Base-by-base conservation (phyloP, 805 yeast genomes). In the Blastobotrys parvus region DNA sequence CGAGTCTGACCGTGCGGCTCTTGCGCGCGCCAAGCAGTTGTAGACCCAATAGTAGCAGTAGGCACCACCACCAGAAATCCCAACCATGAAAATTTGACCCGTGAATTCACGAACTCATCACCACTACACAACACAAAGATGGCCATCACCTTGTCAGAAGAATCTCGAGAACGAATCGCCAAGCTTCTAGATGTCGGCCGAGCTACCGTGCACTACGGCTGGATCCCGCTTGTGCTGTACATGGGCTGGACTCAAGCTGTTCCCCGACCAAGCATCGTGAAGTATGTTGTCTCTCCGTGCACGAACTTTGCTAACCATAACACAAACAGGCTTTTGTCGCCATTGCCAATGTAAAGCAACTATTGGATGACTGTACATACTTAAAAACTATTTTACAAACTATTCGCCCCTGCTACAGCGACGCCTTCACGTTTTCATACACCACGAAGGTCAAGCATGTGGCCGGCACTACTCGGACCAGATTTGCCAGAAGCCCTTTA, bases 211-310 rank as follows among this genome's bases (percentile, higher is more conserved):
- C 98, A 94, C 68, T 92, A 88, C 67, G 97, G 97, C 38, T 92
- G 95, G 86, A 81, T 92, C 57, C 98, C 98, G 45, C 83, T 92
- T 61, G 81, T 92, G 52, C 71, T 92, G 60, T 92, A 92, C 72
- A 70, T 92, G 56, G 98, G 92, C 38, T 82, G 88, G 88, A 64
- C 75, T 45, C 78, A 85, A 54, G 80, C 90, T 50, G 72, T 87
- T 44, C 82, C 82, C 65, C 85, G 82, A 67, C 97, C 97, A 50
- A 78, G 79, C 52, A 70, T 90, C 60, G 72, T 90, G 64, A 71
- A 69, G 70, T 64, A 54, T 42, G 64, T 55, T 55, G 80, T 89
- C 51, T 94, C 94, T 40, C 72, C 85, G 56, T 92, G 94, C 53
- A 74, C 84, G 50, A 82, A 77, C 57, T 83, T 69, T 68, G 37